Evolutionary conservation across 1,139 yeast species (phyloP), one percentile per base, ranked within the genome.

Genomic region (Geotrichum candidum): DNA sequence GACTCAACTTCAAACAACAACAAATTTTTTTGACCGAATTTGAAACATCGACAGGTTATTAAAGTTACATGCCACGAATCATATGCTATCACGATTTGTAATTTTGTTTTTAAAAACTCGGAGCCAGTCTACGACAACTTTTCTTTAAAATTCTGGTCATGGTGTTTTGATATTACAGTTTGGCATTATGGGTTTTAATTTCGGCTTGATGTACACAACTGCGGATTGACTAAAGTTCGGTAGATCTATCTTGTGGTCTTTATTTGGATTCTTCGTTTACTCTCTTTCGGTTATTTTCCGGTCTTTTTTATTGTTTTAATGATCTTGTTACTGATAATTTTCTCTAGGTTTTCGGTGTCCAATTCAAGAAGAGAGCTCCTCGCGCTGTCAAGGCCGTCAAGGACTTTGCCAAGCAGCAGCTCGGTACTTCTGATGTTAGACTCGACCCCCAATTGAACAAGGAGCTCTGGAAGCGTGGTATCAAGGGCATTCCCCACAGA

Each of bases 281-380:
- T 29, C 33, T 29, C 7, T 29, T 9, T 29, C 18, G 50, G 10
- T 45, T 45, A 7, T 45, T 45, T n/a, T 22, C 11, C 23, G 18
- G 50, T 29, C 33, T 29, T 29, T 6, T 29, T 29, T 9, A 9
- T 29, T 29, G 7, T 29, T 18, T 18, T 29, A 29, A 6, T 29
- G 33, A 29, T 45, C 23, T 45, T 45, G 18, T 29, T 60, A 52
- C 65, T 56, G 55, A 58, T 63, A 62, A 64, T 63, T 64, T 72
- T 63, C 23, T 64, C 57, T 76, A 88, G 95, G 89, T 90, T 80
- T 96, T 89, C 83, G 98, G 99, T 85, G 92, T 87, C 75, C 88
- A 90, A 82, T 94, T 94, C 96, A 95, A 94, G 88, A 90, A 90
- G 90, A 90, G 98, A 86, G 99, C 99, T 78, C 99, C 99, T 83